phyloP scores from a whole-genome alignment of 306 rosid species.

The Prunus campanulata region DNA sequence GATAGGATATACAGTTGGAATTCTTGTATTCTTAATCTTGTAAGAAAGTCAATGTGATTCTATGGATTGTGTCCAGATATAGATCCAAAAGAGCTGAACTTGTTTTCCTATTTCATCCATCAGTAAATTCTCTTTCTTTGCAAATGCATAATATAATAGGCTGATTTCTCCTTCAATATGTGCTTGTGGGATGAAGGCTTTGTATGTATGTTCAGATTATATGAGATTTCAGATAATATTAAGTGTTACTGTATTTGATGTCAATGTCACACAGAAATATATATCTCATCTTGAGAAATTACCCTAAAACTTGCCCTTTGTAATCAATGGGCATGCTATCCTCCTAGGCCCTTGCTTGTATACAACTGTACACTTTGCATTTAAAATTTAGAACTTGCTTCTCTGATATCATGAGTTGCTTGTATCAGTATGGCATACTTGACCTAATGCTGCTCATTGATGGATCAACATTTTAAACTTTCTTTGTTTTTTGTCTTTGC shows the following conservation, averaged over 20 bases:
- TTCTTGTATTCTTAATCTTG: neutral
- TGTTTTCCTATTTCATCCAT: neutral
- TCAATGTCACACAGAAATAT: neutral
- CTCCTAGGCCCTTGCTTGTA: neutral
- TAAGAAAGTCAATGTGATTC: neutral
- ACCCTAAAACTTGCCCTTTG: neutral
- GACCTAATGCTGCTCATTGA: neutral
- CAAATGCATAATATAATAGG: neutral
- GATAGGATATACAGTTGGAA: neutral
- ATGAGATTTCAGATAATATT: neutral
- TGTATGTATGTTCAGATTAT: neutral
- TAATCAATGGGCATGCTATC: neutral
- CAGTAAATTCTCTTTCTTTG: neutral
- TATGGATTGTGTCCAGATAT: neutral
- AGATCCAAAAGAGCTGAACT: slow-evolving; percentile 6
- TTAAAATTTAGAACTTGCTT: neutral
- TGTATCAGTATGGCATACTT: neutral
- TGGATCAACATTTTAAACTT: neutral
- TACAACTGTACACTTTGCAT: no score
- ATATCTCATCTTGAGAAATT: neutral
- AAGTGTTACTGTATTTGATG: neutral
- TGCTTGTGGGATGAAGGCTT: neutral
- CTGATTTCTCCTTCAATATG: neutral
- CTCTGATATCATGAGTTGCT: neutral
- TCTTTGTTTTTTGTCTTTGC: neutral